These are phyloP conservation scores for Dittrichia graveolens DNA, from an alignment of 129 eudicot species.

Conservation along the genomic window DNA sequence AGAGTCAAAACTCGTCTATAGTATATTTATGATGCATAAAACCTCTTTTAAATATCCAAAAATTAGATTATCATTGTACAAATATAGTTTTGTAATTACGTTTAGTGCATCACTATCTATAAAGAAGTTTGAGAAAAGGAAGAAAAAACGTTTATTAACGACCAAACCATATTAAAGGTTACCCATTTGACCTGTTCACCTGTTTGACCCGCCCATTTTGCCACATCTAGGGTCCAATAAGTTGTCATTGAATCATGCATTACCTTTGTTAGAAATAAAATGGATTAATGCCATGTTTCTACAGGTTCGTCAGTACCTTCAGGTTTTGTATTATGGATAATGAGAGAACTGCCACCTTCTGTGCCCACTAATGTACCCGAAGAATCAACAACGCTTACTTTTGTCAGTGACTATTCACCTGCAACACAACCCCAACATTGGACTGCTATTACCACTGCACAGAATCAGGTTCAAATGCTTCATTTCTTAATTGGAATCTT, in stretches of 20 bases:
- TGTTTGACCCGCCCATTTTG: not conserved
- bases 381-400: constrained; percentile 73
- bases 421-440: constrained; percentile 57
- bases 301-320: constrained; percentile 86
- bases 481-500: not conserved
- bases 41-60: not conserved
- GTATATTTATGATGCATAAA: not conserved
- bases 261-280: not conserved
- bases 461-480: constrained; percentile 71
- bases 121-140: too few relatives aligned
- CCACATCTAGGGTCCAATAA: not conserved
- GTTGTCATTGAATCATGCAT: not conserved
- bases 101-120: too few relatives aligned
- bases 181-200: not conserved
- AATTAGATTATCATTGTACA: not conserved
- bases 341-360: constrained; percentile 80
- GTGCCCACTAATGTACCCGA: constrained; percentile 36
- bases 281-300: not conserved
- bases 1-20: not conserved
- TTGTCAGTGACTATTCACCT: constrained; percentile 54
- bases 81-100: too few relatives aligned
- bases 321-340: constrained; percentile 67
- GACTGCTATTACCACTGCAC: constrained; percentile 66
- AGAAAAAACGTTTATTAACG: too few relatives aligned
- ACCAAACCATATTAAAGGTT: not conserved